Conservation (phyloP, 331 rosid genomes). For the Acacia pycnantha region DNA sequence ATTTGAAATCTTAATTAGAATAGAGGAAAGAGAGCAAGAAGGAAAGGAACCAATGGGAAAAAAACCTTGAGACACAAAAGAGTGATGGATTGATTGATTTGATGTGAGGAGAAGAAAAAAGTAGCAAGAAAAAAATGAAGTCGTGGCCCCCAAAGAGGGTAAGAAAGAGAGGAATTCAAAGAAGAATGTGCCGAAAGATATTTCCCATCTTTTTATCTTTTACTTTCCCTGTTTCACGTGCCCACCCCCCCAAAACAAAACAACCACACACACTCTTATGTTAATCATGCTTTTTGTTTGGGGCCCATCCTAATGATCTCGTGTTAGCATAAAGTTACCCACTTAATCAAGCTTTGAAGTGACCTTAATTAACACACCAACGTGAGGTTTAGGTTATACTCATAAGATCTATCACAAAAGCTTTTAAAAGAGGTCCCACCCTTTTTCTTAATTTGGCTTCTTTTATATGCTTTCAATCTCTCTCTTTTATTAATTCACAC, state of each 20-base stretch:
- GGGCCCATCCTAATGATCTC: slow-evolving; percentile 22
- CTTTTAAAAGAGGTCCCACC: neutral
- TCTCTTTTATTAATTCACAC: neutral
- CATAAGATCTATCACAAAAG: slow-evolving; percentile 10
- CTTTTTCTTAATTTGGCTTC: neutral
- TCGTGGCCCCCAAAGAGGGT: slow-evolving; percentile 40
- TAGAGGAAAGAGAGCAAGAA: too few species aligned
- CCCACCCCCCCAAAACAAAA: neutral
- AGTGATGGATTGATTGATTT: neutral
- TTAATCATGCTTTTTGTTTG: neutral
- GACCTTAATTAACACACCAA: slow-evolving; percentile 16
- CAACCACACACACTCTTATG: neutral
- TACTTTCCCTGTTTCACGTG: slow-evolving; percentile 56
- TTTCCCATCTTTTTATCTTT: slow-evolving; percentile 24
- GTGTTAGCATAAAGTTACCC: slow-evolving; percentile 9
- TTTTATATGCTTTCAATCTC: neutral
- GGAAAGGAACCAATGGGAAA: too few species aligned
- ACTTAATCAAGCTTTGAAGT: slow-evolving; percentile 23
- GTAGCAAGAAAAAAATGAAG: slow-evolving; percentile 9
- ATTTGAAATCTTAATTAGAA: too few species aligned
- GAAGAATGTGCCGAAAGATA: slow-evolving; percentile 37
- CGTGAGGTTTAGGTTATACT: neutral
- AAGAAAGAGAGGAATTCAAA: slow-evolving; percentile 30
- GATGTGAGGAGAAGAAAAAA: slow-evolving; percentile 32
- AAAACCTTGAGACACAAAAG: neutral